Evolutionary conservation across 2,329 filamentous ascomycete species (phyloP), one percentile per base, ranked within the genome.

Genomic region (Diaporthe vexans): DNA sequence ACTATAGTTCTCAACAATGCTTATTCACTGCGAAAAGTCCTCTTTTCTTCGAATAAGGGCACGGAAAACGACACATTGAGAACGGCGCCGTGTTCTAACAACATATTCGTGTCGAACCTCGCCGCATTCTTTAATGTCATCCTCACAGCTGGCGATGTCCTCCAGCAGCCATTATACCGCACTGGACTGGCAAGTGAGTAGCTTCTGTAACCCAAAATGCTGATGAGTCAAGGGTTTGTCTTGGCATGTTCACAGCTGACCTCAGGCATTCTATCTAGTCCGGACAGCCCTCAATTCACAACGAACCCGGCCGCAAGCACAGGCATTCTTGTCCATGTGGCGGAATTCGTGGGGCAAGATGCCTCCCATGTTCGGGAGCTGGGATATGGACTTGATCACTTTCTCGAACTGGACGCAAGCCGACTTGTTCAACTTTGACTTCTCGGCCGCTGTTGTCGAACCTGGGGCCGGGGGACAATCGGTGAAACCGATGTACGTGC

Each of bases 331-430:
- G 26, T 75, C 77, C 26, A 76, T 81, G 67, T 74, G 80, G 57
- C 78, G 80, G 4, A 72, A 76, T 43, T 77, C 77, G 21, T 69
- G 73, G 0, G 71, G 40, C 5, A 79, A 79, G 8, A 70, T 77
- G n/a, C 78, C 82, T 5, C 79, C 81, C 0, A 69, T 78, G 10
- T 82, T 83, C 59, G 82, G 82, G 5, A 77, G 81, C 10, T 74
- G 75, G 37, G 74, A 73, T 24, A 83, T 82, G 81, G 76, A 79
- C 24, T 71, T 81, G 69, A n/a, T 83, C 8, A 79, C 76, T 19
- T 80, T 78, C 68, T 79, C 80, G 3, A 83, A 83, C 76, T 83
- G 81, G 81, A 58, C 72, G 67, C 80, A 81, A 75, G 79, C 80
- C 3, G 76, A 75, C 13, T 51, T 81, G 58, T 82, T 77, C 72